Percentiles rank a stretch among this genome's conserved stretches.
These are phyloP conservation scores for Thoreauomyces humboldtii DNA, from an alignment of 192 early-diverging fungal species.

Conservation along the genomic window DNA sequence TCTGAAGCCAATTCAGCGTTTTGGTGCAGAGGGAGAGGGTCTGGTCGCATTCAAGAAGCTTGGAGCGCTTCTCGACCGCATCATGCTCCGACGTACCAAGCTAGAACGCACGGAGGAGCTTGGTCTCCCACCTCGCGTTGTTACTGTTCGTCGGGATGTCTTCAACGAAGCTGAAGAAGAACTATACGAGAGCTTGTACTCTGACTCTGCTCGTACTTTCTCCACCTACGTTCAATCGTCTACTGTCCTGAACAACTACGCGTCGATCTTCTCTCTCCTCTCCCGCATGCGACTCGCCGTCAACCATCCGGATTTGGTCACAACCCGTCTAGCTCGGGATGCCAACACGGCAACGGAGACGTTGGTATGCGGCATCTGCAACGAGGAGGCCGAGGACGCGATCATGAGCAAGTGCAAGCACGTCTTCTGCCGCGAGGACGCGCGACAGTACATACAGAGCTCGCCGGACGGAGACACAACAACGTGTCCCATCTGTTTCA, in stretches of 20 bases:
- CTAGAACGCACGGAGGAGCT: conserved; percentile 83
- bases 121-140: conserved; percentile 80
- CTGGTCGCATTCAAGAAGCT: conserved; percentile 71
- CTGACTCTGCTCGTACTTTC: conserved; percentile 65
- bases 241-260: conserved; percentile 90
- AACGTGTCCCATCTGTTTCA: conserved; percentile 82
- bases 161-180: conserved; percentile 92
- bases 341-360: conserved; percentile 53
- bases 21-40: conserved; percentile 64
- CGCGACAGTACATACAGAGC: conserved; percentile 45
- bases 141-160: conserved; percentile 74
- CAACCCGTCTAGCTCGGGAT: conserved; percentile 30
- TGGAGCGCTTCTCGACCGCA: conserved; percentile 67
- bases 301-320: conserved; percentile 74
- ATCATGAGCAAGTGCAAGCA: conserved; percentile 83
- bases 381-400: conserved; percentile 85
- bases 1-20: conserved; percentile 82
- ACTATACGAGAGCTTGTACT: conserved; percentile 78
- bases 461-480: conserved; percentile 34
- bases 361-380: conserved; percentile 83
- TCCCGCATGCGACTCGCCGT: conserved; percentile 85
- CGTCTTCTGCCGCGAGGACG: conserved; percentile 86
- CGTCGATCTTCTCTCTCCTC: conserved; percentile 88
- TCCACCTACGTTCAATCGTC: conserved; percentile 74
- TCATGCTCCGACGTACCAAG: conserved; percentile 92